Conservation (phyloP, 805 yeast genomes). For the Yamadazyma ubonensis region DNA sequence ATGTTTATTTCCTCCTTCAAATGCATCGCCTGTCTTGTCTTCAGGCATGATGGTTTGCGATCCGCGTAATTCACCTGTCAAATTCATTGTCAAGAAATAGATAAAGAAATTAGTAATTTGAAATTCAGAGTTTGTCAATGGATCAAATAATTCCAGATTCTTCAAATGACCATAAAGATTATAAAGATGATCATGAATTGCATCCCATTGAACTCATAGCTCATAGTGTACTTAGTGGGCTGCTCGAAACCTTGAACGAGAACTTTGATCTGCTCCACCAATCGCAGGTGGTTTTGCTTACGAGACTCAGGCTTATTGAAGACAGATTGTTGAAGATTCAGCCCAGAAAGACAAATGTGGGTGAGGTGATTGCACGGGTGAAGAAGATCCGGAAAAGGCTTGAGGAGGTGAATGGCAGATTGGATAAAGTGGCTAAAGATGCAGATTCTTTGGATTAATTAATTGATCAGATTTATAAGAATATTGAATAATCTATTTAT, state of each 20-base stretch:
- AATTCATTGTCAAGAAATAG: too few relatives aligned
- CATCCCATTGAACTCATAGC: constrained; percentile 63
- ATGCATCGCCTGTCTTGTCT: too few relatives aligned
- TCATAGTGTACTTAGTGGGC: constrained; percentile 53
- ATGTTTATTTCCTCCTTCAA: too few relatives aligned
- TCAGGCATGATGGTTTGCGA: too few relatives aligned
- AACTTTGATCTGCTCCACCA: constrained; percentile 54
- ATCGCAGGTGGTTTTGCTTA: constrained; percentile 53
- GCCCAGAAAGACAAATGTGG: constrained; percentile 15
- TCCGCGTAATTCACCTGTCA: too few relatives aligned
- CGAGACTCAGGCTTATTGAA: constrained; percentile 47
- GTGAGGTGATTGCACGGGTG: constrained; percentile 21
- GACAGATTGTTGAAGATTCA: constrained; percentile 26
- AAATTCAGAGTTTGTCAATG: too few relatives aligned
- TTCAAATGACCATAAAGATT: background rate
- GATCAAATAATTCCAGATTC: too few relatives aligned
- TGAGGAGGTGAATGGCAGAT: constrained; percentile 22
- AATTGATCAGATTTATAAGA: constrained; percentile 20
- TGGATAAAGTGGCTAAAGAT: constrained; percentile 41
- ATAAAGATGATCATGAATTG: constrained; percentile 26
- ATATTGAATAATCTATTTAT: too few relatives aligned
- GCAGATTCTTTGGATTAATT: too few relatives aligned
- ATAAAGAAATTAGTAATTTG: too few relatives aligned
- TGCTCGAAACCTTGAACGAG: constrained; percentile 51
- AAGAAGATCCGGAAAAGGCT: constrained; percentile 34